A percentile compares a stretch with the other conserved stretches of the same genome.
These are phyloP conservation scores for Myxozyma neglecta DNA, from an alignment of 805 yeast genomes.

Conservation along the genomic window DNA sequence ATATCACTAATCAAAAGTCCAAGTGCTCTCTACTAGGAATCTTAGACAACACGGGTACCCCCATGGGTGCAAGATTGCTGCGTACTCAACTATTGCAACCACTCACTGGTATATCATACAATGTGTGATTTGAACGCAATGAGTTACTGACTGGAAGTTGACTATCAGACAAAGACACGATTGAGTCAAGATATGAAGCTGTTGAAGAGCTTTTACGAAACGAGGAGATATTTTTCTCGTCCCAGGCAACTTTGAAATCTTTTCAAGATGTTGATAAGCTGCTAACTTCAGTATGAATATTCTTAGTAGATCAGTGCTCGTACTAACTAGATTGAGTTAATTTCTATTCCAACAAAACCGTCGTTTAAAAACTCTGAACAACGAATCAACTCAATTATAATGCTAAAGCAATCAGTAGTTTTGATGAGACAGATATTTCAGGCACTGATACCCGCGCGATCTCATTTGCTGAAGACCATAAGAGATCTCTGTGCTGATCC, in stretches of 20 bases:
- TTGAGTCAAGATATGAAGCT: slow-evolving; percentile 43
- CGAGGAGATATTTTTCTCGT: slow-evolving; percentile 22
- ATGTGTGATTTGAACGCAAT: background rate
- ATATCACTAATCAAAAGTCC: slow-evolving; percentile 35
- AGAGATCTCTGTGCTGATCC: slow-evolving; percentile 37
- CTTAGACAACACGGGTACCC: slow-evolving; percentile 46
- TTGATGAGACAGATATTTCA: slow-evolving; percentile 31
- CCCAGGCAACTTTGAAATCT: slow-evolving; percentile 35
- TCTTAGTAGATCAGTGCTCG: too few species aligned
- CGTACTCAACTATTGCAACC: slow-evolving; percentile 51
- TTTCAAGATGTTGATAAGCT: slow-evolving; percentile 47
- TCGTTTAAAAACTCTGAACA: slow-evolving; percentile 39
- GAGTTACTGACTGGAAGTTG: background rate
- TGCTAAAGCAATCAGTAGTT: slow-evolving; percentile 44
- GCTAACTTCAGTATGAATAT: slow-evolving; percentile 38
- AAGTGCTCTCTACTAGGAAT: slow-evolving; percentile 43
- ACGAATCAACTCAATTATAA: slow-evolving; percentile 46
- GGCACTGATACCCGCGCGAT: slow-evolving; percentile 25
- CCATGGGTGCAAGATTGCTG: slow-evolving; percentile 50
- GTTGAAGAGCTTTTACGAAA: slow-evolving; percentile 42
- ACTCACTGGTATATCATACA: slow-evolving; percentile 38
- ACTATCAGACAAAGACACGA: slow-evolving; percentile 37
- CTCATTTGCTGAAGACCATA: slow-evolving; percentile 26
- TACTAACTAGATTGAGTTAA: slow-evolving; percentile 8
- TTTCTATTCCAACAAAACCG: slow-evolving; percentile 39